Evolutionary conservation across 306 rosid species (phyloP), one percentile per base, ranked within the genome.

Genomic region (Psophocarpus tetragonolobus): DNA sequence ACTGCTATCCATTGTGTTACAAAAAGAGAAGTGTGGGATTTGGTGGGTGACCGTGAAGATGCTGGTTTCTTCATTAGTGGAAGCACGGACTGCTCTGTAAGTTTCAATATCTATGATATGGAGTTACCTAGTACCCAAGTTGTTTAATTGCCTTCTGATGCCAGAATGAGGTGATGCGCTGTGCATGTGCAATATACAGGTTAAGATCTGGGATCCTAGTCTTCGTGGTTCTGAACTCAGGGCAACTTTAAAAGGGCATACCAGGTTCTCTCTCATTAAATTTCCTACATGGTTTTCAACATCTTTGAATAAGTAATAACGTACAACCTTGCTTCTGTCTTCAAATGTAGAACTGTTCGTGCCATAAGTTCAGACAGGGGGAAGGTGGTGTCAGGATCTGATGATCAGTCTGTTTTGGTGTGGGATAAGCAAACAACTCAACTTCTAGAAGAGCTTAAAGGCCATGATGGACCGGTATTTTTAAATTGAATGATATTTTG

Each of bases 21-120:
- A 12, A 95, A 90, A 83, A 88, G 99, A 86, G 99, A 92, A 79
- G 99, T 92, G 75, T 95, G 99, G 97, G 99, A 95, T 88, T 92
- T 95, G 81, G 94, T 95, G 76, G 97, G 99, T 83, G 99, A 95
- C 84, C 99, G 97, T 68, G 99, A 95, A 88, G 99, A 95, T 86
- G 97, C 99, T 56, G 99, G 99, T 65, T 92, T 95, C 84, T 91
- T 95, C 80, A 92, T 95, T 51, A 92, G 99, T 79, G 99, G 99
- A 82, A 91, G 99, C 89, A 89, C 97, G 12, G 99, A 95, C 81
- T 87, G 97, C 88, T 85, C 88, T 1, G 99, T 95, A 87, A 86
- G 92, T 81, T 30, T 51, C 26, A 74, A 77, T 74, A 71, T 81
- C 56, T 81, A 42, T 69, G 32, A 36, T 36, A 57, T 60, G 66